Evolutionary conservation across 2,329 filamentous ascomycete species (phyloP).

Genomic region (Calycina herbarum): DNA sequence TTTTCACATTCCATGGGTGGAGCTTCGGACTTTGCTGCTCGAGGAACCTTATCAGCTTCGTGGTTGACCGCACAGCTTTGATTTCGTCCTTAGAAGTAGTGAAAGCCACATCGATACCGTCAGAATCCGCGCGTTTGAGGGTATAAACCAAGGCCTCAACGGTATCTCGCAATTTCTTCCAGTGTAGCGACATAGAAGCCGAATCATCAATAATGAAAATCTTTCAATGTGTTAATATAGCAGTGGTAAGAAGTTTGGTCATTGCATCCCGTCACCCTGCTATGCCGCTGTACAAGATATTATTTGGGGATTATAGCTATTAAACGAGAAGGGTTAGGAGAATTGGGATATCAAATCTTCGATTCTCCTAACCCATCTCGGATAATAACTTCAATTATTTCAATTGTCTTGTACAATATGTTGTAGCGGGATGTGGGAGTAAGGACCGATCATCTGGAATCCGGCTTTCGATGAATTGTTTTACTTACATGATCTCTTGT

Average conservation of each 20-base stretch:
- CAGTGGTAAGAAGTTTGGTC: not conserved
- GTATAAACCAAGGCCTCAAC: not conserved
- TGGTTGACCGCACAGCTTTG: not conserved
- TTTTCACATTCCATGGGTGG: not conserved
- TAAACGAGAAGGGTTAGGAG: too few relatives aligned
- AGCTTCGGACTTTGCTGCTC: not conserved
- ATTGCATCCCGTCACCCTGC: too few relatives aligned
- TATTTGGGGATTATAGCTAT: too few relatives aligned
- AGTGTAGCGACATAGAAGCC: not conserved
- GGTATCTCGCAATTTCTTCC: not conserved
- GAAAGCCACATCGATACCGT: not conserved
- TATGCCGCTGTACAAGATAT: too few relatives aligned
- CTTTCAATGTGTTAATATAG: not conserved
- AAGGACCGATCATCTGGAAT: not conserved
- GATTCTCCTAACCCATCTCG: too few relatives aligned
- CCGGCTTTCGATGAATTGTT: not conserved
- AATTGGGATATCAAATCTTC: too few relatives aligned
- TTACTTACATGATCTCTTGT: not conserved
- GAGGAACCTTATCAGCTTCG: not conserved
- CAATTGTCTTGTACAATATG: too few relatives aligned
- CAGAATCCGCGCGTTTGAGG: not conserved
- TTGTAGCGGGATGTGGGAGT: too few relatives aligned
- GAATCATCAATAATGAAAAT: conserved; percentile 5
- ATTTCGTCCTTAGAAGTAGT: not conserved
- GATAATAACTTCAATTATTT: too few relatives aligned